phyloP scores from a whole-genome alignment of 225 moss, liverwort and hornwort genomes.

The Lunularia cruciata region DNA sequence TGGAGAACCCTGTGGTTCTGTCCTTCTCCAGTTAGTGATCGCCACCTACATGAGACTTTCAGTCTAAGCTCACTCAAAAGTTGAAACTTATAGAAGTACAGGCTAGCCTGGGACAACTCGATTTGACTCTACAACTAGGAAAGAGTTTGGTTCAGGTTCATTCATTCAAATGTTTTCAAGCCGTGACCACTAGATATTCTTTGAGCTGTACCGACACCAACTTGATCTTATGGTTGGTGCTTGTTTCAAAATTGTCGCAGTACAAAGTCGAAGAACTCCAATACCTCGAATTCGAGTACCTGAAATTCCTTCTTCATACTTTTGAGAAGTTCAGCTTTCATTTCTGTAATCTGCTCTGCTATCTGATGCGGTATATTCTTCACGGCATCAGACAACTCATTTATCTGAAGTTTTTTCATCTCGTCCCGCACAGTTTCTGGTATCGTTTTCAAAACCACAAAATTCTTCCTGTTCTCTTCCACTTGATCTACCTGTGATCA shows the following conservation, averaged over 20 bases:
- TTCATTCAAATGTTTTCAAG: too few relatives aligned
- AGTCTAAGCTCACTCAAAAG: too few relatives aligned
- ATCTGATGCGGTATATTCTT: constrained; percentile 29
- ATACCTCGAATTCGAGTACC: constrained; percentile 21
- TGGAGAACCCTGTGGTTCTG: constrained; percentile 10
- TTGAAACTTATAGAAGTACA: too few relatives aligned
- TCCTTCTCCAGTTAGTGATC: constrained; percentile 19
- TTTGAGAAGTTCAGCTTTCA: constrained; percentile 34
- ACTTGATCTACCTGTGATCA: constrained; percentile 33
- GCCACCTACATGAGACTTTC: constrained; percentile 18
- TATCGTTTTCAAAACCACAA: constrained; percentile 23
- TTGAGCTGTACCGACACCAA: too few relatives aligned
- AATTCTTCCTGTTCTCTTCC: constrained; percentile 29
- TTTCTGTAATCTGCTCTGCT: constrained; percentile 29
- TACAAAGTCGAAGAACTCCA: not conserved
- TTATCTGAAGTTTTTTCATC: constrained; percentile 28
- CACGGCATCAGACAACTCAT: constrained; percentile 22
- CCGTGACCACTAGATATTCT: too few relatives aligned
- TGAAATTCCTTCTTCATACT: constrained; percentile 32
- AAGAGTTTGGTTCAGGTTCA: too few relatives aligned
- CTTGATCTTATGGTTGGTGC: too few relatives aligned
- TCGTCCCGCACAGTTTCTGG: constrained; percentile 32
- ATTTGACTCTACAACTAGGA: too few relatives aligned
- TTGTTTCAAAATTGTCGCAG: too few relatives aligned
- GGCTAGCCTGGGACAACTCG: too few relatives aligned